Conservation (phyloP, 441 rosid genomes). For the Jatropha podagrica region DNA sequence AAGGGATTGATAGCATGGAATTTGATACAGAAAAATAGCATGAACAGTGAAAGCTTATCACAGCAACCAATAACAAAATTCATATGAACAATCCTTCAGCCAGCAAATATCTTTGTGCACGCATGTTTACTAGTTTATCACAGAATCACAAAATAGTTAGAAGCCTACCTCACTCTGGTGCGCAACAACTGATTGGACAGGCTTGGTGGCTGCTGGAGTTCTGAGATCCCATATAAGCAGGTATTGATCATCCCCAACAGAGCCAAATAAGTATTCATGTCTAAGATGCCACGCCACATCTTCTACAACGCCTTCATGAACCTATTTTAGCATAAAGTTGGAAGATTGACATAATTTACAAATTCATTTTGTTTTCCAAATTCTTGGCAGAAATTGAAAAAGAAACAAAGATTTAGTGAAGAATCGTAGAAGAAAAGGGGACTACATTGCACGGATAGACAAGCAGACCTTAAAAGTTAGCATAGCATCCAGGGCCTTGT, state of each 20-base stretch:
- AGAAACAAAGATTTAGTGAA: too few species aligned
- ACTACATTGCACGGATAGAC: background rate
- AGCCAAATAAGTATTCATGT: slow-evolving; percentile 93
- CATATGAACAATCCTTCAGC: background rate
- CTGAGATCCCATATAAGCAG: slow-evolving; percentile 90
- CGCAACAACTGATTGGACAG: slow-evolving; percentile 86
- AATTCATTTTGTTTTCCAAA: background rate
- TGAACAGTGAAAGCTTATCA: background rate
- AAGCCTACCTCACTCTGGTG: slow-evolving; percentile 81
- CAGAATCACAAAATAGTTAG: background rate
- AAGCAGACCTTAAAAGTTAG: slow-evolving; percentile 77
- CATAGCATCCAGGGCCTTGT: slow-evolving; percentile 76
- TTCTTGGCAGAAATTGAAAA: too few species aligned
- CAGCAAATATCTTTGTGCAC: background rate
- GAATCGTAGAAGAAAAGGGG: background rate
- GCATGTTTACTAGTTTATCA: background rate
- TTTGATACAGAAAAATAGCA: background rate
- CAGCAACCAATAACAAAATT: background rate
- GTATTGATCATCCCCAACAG: slow-evolving; percentile 93
- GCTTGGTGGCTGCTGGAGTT: slow-evolving; percentile 60
- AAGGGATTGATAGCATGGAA: background rate
- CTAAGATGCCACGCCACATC: slow-evolving; percentile 98
- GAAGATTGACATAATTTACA: background rate
- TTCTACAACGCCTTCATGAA: slow-evolving; percentile 95
- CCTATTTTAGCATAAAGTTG: slow-evolving; percentile 34